Base-by-base conservation (phyloP, 352 stramenopile species). In the Pythium oligandrum region DNA sequence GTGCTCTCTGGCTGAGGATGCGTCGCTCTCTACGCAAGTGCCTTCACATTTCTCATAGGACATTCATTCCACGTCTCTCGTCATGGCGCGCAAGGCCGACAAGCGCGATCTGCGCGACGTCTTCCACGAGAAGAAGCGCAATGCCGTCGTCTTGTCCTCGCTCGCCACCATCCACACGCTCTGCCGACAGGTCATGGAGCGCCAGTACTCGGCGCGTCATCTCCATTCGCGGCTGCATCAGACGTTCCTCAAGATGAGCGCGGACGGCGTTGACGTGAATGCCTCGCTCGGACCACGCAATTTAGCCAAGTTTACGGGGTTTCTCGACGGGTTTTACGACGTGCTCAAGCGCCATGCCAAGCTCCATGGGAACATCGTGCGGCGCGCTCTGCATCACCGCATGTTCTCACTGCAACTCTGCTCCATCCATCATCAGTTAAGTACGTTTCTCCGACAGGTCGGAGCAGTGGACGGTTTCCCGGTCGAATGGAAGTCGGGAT, bases 321-420 rank as follows among this genome's bases (percentile, higher is more conserved):
- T 90, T 4, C 55, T 90, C 3, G 62, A 68, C 11, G 61, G 71
- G 38, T 63, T 87, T n/a, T 74, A 86, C 40, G 63, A 83, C 48
- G 65, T 70, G 8, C 42, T 61, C 45, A 82, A 82, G 48, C 56
- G 69, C 39, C 65, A 75, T 44, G 44, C 58, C 42, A 55, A 56
- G 44, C 40, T 61, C 6, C 42, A 50, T 7, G 48, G 32, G 33
- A 66, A 66, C 39, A 61, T 66, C 43, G 53, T 66, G 40, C 49
- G 40, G 26, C 59, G 59, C 30, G 50, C 57, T 31, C 59, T 66
- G 30, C 59, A 66, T 53, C 59, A 66, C 55, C 59, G 59, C 32
- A 43, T 61, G 44, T 58, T 66, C 36, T 61, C 59, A 44, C 59
- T 66, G n/a, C 59, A 66, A n/a, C 44, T 66, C 12, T 48, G 59